Base-by-base conservation (phyloP, 768 basidiomycete species). In the Tricholoma sp. region DNA sequence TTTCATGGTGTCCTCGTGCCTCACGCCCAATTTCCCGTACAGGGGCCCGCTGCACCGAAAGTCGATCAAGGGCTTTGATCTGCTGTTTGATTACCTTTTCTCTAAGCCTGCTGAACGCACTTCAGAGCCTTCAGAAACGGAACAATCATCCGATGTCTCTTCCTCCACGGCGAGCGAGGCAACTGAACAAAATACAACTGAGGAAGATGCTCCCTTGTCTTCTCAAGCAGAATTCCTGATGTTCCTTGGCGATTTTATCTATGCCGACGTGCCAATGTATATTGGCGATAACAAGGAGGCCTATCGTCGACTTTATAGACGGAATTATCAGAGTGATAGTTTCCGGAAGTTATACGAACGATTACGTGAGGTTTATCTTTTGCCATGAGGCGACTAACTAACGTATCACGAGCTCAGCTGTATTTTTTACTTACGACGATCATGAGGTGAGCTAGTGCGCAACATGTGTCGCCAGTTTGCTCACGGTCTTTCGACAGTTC, bases 211-310 rank as follows among this genome's bases (percentile, higher is more conserved):
- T 37, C 24, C 17, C 12, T 18, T 51, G 36, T 52, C 57, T 55
- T 59, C 70, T 18, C 72, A 72, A 3, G 69, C 78, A 4, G 83
- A 83, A 52, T 91, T 89, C 61, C 68, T 89, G 69, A 64, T 89
- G 6, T 82, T 89, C 66, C 70, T 90, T 50, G 88, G 88, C 5
- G 88, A 90, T 64, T 87, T 86, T 58, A 85, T 91, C 59, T 89
- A 90, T 60, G 84, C 85, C 1, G 88, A 90, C 61, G 81, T 87
- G 1, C 88, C 89, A 5, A 50, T 76, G 10, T 85, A 83, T 63
- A 76, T 79, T 42, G 86, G 86, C 2, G 82, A 85, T 62, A 69
- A 76, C 59, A 69, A 69, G 56, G 79, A 85, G 48, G 77, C 79
- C 15, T 91, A 88, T 64, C 69, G 79, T 55, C 78, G 86, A 29